phyloP scores from a whole-genome alignment of 1,139 yeast genomes.

The Suhomyces yuchorum region DNA sequence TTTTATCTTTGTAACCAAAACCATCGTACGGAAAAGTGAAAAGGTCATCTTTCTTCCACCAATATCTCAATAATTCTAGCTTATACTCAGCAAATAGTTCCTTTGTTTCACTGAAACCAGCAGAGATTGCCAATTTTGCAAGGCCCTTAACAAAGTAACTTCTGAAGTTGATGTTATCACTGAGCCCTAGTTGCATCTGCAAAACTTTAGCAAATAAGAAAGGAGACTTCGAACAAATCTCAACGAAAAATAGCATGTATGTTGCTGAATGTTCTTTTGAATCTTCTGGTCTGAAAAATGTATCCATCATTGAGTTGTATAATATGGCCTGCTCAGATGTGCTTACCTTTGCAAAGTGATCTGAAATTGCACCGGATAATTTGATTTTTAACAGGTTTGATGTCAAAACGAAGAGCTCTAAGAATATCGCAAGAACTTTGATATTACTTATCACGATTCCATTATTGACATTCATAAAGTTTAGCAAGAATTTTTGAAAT shows the following conservation, averaged over 20 bases:
- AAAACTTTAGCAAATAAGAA: constrained; percentile 34
- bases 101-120: constrained; percentile 18
- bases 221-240: constrained; percentile 31
- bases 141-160: constrained; percentile 34
- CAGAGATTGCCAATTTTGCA: constrained; percentile 20
- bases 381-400: constrained; percentile 24
- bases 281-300: constrained; percentile 36
- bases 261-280: constrained; percentile 45
- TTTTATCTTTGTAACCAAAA: constrained; percentile 33
- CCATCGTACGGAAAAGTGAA: constrained; percentile 41
- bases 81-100: constrained; percentile 31
- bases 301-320: constrained; percentile 35
- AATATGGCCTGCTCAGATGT: constrained; percentile 25
- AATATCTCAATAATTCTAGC: constrained; percentile 39
- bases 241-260: constrained; percentile 37
- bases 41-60: constrained; percentile 42
- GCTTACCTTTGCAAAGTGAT: constrained; percentile 7
- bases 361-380: constrained; percentile 14
- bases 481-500: constrained; percentile 24
- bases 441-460: constrained; percentile 15
- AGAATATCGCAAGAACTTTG: constrained; percentile 16
- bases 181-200: constrained; percentile 46
- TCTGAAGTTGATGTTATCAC: constrained; percentile 33
- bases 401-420: constrained; percentile 17
- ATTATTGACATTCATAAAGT: constrained; percentile 15